Percentiles rank a stretch among this genome's conserved stretches.
Conservation (phyloP, 2,329 filamentous ascomycete genomes). For the Cladophialophora yegresii region DNA sequence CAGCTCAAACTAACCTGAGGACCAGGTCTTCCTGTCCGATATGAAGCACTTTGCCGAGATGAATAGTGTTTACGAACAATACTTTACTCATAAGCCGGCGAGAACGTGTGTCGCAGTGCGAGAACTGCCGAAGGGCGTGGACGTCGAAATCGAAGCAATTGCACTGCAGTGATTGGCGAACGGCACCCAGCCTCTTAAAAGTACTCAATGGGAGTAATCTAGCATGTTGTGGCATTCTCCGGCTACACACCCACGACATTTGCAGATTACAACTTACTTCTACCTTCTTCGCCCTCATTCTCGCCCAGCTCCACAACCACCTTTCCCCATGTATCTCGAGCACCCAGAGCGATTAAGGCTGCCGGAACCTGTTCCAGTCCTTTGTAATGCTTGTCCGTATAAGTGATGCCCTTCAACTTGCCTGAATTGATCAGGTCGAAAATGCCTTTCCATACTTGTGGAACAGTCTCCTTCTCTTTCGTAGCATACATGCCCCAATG, state of each 20-base stretch:
- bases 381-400: constrained; percentile 76
- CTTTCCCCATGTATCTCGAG: constrained; percentile 90
- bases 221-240: not conserved
- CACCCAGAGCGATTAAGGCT: constrained; percentile 75
- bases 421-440: constrained; percentile 74
- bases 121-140: constrained; percentile 64
- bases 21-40: constrained; percentile 77
- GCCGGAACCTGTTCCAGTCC: constrained; percentile 77
- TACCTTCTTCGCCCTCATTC: constrained; percentile 58
- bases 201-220: constrained; percentile 2
- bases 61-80: constrained; percentile 72
- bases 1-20: not conserved
- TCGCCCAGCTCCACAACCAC: constrained; percentile 86
- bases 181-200: not conserved
- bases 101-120: constrained; percentile 65
- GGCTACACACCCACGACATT: not conserved
- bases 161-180: constrained; percentile 50
- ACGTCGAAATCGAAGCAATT: constrained; percentile 66
- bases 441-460: constrained; percentile 77
- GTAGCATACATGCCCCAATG: constrained; percentile 84
- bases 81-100: constrained; percentile 66
- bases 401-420: constrained; percentile 80
- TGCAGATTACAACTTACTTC: constrained; percentile 43
- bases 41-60: constrained; percentile 86
- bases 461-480: constrained; percentile 70